Evolutionary conservation across 345 rosid species (phyloP), one percentile per base, ranked within the genome.

Genomic region (Dovyalis caffra): DNA sequence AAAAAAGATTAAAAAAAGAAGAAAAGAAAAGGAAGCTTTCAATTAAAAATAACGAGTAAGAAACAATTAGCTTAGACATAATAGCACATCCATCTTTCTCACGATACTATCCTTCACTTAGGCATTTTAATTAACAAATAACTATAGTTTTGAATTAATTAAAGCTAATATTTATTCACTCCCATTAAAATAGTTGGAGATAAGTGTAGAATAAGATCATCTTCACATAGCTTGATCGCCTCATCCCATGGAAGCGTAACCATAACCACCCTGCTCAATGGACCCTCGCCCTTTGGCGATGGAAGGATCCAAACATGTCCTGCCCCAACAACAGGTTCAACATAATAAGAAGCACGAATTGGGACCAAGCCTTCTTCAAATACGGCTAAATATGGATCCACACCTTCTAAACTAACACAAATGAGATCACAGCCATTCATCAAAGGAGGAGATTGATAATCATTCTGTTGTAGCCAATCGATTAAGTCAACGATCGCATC

Each of bases 241-340:
- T 87, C 88, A 25, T 77, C 87, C 26, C 66, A 78, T 28, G 90
- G 84, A 8, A 92, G 80, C 26, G 86, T 89, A 21, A 86, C 83
- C 87, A 78, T 85, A 18, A 83, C 91, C 74, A 84, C 80, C 70
- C 90, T 86, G 73, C 90, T 82, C 84, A 70, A 64, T 21, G 78
- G 76, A 49, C 85, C 88, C 12, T 85, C 94, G 28, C 75, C 35
- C 0, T 73, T 61, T 9, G 75, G 72, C 12, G 89, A 33, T 0
- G 88, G 92, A 12, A 89, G 82, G 76, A 90, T 75, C 78, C 86
- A 40, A 69, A 89, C 83, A 16, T 79, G 91, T 26, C 90, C 92
- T 43, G 72, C 31, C 64, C 82, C 87, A 12, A 73, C 73, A 31
- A 73, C 74, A 0, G 89, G 90, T 75, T 90, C 87, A 0, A 87